Evolutionary conservation across 2,329 filamentous ascomycete genomes (phyloP), one percentile per base, ranked within the genome.

Genomic region (Paecilomyces sp.): DNA sequence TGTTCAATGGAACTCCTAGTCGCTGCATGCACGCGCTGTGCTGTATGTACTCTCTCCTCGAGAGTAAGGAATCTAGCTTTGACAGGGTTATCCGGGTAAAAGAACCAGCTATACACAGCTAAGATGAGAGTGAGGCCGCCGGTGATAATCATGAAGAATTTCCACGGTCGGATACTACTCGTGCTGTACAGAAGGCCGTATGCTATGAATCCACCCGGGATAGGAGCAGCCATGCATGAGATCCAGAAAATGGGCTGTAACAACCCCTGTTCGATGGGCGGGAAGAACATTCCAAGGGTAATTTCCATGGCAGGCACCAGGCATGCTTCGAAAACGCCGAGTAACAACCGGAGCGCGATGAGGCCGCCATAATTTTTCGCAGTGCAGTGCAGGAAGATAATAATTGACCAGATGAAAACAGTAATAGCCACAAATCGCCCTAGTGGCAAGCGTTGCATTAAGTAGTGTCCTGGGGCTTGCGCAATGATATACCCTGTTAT

Each of bases 201-300:
- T 0, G 75, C 69, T 7, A 78, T 72, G 34, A 78, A 76, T 0
- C 72, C 75, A 0, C 73, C 69, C 1, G 67, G 65, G 24, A 77
- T 70, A 9, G 74, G 74, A 0, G 76, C 56, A 3, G 60, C 63
- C 55, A 64, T 54, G 13, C 62, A 65, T 2, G 62, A 61, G 2
- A 63, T 51, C 81, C 82, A 84, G 60, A 84, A 83, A 0, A 84
- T 68, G 0, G 82, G 74, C 8, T 81, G 79, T 0, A 82, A 76
- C 52, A 81, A 74, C 1, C 77, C 74, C 9, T 75, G 75, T 51
- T 83, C 80, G 9, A 75, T 66, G 0, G 70, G 61, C 1, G 75
- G 76, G 64, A 84, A 83, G 51, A 79, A 79, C 63, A 65, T 65
- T n/a, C 72, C 72, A 8, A 77, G 72, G 0, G 76, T 77, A 55